A percentile compares a stretch with the other conserved stretches of the same genome.
Conservation (phyloP, 2,329 filamentous ascomycete genomes). For the Mollisiaceae sp. region DNA sequence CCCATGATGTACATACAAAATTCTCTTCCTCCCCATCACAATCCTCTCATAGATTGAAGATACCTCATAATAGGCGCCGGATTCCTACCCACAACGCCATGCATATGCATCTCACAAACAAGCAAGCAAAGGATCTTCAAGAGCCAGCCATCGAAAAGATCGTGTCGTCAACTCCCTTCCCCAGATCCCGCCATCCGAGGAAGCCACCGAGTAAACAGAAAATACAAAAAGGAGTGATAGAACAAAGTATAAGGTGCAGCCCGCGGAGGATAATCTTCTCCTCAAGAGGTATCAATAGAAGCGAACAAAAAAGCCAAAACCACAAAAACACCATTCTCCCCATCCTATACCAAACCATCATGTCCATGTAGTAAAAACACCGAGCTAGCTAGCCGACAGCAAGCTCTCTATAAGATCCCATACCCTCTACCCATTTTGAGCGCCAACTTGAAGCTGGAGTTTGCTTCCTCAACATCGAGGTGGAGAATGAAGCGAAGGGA, state of each 20-base stretch:
- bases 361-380: conserved; percentile 9
- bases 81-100: background rate
- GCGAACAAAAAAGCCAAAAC: conserved; percentile 10
- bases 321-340: conserved; percentile 15
- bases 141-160: conserved; percentile 3
- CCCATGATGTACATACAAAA: background rate
- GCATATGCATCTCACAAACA: background rate
- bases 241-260: background rate
- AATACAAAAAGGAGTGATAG: conserved; percentile 2
- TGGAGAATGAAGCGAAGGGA: background rate
- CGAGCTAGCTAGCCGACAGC: background rate
- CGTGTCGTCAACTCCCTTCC: background rate
- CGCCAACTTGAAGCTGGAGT: background rate
- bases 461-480: conserved; percentile 2
- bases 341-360: conserved; percentile 9
- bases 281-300: conserved; percentile 29
- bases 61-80: background rate
- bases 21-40: too few relatives aligned
- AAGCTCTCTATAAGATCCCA: background rate
- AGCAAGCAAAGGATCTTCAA: background rate
- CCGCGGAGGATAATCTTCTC: background rate
- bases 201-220: background rate
- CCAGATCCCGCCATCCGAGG: background rate
- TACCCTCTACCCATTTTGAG: conserved; percentile 3
- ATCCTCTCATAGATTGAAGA: background rate